Evolutionary conservation across 768 basidiomycete species (phyloP).

Genomic region (Leccinum variicolor): DNA sequence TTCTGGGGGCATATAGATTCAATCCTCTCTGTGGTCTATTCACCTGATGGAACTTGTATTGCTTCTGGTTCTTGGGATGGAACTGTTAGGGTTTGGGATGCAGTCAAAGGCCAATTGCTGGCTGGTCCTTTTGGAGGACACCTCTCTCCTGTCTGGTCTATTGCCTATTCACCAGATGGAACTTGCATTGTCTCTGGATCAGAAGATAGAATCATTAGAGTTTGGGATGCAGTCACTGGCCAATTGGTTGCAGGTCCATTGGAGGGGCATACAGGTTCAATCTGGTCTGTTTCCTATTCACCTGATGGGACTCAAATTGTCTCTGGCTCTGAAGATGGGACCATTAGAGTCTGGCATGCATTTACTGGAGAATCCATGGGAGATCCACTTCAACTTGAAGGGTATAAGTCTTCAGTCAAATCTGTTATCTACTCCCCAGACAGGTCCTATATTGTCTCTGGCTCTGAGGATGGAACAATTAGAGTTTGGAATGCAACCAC

Average conservation of each 20-base stretch:
- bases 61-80: not conserved
- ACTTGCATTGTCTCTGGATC: not conserved
- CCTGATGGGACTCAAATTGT: not conserved
- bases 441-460: not conserved
- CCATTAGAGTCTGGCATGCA: not conserved
- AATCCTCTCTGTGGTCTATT: not conserved
- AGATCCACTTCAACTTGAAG: not conserved
- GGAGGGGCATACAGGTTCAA: not conserved
- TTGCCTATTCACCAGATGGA: not conserved
- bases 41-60: not conserved
- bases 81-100: not conserved
- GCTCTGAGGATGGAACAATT: not conserved
- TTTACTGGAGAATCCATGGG: no score
- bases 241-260: not conserved
- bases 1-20: not conserved
- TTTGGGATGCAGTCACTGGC: not conserved
- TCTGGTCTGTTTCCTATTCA: not conserved
- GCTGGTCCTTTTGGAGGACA: not conserved
- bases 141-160: not conserved
- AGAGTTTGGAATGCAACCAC: not conserved
- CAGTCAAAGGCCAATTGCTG: not conserved
- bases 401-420: not conserved
- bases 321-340: not conserved
- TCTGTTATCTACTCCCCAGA: not conserved
- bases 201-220: not conserved